Base-by-base conservation (phyloP, 1,284 basidiomycete species). In the Megacollybia platyphylla region DNA sequence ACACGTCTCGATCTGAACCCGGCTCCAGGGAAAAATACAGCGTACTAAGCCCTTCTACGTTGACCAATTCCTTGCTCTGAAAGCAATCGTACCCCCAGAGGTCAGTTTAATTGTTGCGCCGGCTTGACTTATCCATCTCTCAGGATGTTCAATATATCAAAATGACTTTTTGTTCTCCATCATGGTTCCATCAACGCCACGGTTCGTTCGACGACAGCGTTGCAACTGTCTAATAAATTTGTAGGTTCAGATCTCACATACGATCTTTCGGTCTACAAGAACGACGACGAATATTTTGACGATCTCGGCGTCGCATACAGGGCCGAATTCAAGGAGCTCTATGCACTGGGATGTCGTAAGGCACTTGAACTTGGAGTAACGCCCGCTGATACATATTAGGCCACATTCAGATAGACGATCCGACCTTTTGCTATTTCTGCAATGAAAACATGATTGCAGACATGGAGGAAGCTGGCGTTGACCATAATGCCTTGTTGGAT, bases 321-420 rank as follows among this genome's bases (percentile, higher is more conserved):
- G 44, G 70, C 70, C 44, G 87, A 89, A 57, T 71, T 90, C 43
- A 62, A 71, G 36, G 78, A 79, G 26, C 67, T 89, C 1, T 87
- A 88, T 59, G 66, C 70, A 1, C 67, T 74, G 0, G 87, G 87
- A 7, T 87, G 84, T 57, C 68, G 85, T 65, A 61, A 63, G 70
- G 62, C 13, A 37, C 26, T 18, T 31, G 18, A 17, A 13, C 13
- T 11, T 24, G 3, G 11, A 38, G 11, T 24, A 10, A 17, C 11
- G n/a, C 20, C 18, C 20, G 18, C 13, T 10, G 4, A 11, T 13
- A 15, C 9, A 7, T 28, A 36, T 39, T 34, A 74, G 73, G 74
- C 39, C 73, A 76, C 51, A 70, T 86, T 43, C 83, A 89, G 58
- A 69, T 88, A 45, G 86, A 89, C 51, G 83, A 84, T 54, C 78